A percentile compares a stretch with the other conserved stretches of the same genome.
phyloP scores from a whole-genome alignment of 495 filamentous ascomycete genomes.

The Podospora sp. region DNA sequence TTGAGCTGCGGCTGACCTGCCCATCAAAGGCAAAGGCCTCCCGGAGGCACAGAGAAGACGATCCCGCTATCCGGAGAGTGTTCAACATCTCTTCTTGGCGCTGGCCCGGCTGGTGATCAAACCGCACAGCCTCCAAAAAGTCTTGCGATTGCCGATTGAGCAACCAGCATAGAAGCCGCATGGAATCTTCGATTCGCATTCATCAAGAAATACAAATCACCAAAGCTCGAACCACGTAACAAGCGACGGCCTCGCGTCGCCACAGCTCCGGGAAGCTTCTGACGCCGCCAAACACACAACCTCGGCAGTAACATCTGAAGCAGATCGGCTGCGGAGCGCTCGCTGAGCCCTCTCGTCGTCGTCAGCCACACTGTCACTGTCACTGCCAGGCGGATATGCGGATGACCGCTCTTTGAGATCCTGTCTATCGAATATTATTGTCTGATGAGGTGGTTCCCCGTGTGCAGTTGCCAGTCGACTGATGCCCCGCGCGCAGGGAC shows the following conservation, averaged over 20 bases:
- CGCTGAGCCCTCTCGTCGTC: not conserved
- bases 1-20: not conserved
- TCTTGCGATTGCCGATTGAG: not conserved
- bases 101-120: constrained; percentile 10
- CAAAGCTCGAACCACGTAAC: not conserved
- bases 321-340: not conserved
- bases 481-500: not conserved
- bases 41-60: not conserved
- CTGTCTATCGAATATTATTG: not conserved
- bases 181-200: constrained; percentile 13
- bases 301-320: not conserved
- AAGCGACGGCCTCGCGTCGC: not conserved
- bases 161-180: constrained; percentile 12
- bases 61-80: not conserved
- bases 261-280: not conserved
- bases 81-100: constrained; percentile 6
- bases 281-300: not conserved
- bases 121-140: constrained; percentile 3
- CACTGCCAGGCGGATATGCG: not conserved
- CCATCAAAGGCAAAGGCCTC: not conserved
- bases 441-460: not conserved
- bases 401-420: not conserved
- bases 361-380: not conserved
- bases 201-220: constrained; percentile 3
- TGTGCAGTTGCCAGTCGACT: not conserved